Base-by-base conservation (phyloP, 192 early-diverging fungal species). In the Rhizophagus prolifer region DNA sequence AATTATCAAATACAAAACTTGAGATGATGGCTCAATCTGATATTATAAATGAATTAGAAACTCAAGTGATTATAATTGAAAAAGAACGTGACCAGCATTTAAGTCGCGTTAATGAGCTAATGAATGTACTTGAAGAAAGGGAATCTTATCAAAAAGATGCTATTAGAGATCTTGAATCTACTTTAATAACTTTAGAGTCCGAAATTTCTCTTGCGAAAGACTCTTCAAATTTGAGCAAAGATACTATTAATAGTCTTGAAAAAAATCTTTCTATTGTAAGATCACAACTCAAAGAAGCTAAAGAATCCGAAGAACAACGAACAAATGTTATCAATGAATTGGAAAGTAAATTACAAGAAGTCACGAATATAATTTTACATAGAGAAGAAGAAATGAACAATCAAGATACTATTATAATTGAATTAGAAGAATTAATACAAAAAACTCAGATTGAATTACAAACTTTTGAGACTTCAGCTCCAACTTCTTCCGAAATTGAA, bases 101-200 rank as follows among this genome's bases (percentile, higher is more conserved):
- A 4, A 26, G 46, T 46, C 75, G 47, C 19, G 65, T 67, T 30
- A n/a, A 47, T 36, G 75, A 76, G 58, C 34, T 76, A 25, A 58
- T 19, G 41, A 38, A 31, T n/a, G 30, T 23, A 7, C 75, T 76
- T 58, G 28, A 75, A 64, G 61, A 75, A 47, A 64, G 28, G 46
- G 60, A 75, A 46, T 10, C 61, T 64, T 41, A 47, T n/a, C 73
- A 75, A 44, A 65, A 64, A 64, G 73, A 75, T 34, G 61, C 73
- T 1, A 34, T 75, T 26, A 34, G 26, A 41, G 62, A 19, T n/a
- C 44, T 75, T 26, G 73, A 75, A 64, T 64, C 59, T 64, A 65
- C 41, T 9, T 58, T 75, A 28, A 47, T 46, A 1, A 58, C 30
- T 75, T 64, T 75, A n/a, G 44, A 75, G 12, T 46, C 59, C 12